Evolutionary conservation across 495 filamentous ascomycete species (phyloP), one percentile per base, ranked within the genome.

Genomic region (Extremus antarcticus): DNA sequence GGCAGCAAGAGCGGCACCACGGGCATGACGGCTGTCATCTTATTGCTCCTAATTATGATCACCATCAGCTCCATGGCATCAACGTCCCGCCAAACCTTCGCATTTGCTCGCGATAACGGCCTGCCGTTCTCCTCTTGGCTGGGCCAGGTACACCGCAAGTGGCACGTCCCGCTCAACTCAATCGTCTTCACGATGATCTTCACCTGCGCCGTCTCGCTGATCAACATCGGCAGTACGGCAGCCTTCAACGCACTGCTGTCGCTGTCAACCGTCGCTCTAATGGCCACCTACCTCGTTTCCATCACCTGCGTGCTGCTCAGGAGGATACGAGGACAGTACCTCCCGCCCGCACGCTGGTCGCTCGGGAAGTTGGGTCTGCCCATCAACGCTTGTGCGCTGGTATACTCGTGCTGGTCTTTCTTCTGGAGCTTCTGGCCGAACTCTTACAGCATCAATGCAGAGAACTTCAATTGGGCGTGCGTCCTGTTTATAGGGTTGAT

Each of bases 11-110:
- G 62, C 10, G 72, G 63, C 7, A 69, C 66, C 1, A 66, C 67
- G 2, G 55, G 60, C 23, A 66, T 73, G 65, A 61, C 40, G 10
- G 47, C 76, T 17, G 64, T 72, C 19, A 51, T 74, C 10, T 59
- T 74, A 11, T 9, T 58, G 38, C 41, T 60, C 16, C 53, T 55
- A 0, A 50, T 70, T n/a, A 62, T 53, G 48, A 65, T 62, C 1
- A 64, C 61, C 2, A 64, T 70, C 24, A 73, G 70, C 19, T 63
- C 69, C 15, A 17, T 61, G 16, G 61, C 61, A 15, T 20, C 49
- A 2, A 23, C 60, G 11, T 79, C 76, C 11, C 71, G 78, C 25
- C 74, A 76, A 58, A 63, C 67, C n/a, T 79, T 76, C 76, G 71
- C 72, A 1, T 78, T 81, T 47, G n/a, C n/a, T n/a, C n/a, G n/a